Percentiles rank a stretch among this genome's conserved stretches.
Conservation (phyloP, 768 basidiomycete genomes). For the Pleurotus platypus region DNA sequence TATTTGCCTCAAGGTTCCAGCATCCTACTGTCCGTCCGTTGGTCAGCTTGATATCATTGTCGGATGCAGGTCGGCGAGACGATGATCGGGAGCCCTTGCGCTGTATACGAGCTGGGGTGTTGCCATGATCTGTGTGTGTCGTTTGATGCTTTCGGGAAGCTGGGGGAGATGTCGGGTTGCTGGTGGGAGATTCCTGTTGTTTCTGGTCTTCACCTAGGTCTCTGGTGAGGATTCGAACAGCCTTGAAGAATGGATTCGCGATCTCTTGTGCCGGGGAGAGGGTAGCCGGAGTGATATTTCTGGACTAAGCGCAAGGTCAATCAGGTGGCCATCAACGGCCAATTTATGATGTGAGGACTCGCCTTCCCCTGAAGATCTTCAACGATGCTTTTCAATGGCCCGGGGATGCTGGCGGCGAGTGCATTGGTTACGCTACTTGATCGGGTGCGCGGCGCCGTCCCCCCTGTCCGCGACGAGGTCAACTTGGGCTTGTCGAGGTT, state of each 20-base stretch:
- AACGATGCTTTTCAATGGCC: slow-evolving; percentile 66
- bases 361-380: slow-evolving; percentile 76
- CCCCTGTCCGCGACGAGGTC: not conserved
- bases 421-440: slow-evolving; percentile 2
- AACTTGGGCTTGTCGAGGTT: slow-evolving; percentile 2
- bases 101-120: slow-evolving; percentile 34
- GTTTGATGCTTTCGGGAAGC: slow-evolving; percentile 46
- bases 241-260: slow-evolving; percentile 56
- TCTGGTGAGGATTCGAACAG: no score
- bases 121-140: slow-evolving; percentile 38
- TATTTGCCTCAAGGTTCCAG: slow-evolving; percentile 54
- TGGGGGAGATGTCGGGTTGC: slow-evolving; percentile 11
- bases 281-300: slow-evolving; percentile 32
- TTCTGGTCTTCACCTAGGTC: no score
- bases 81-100: slow-evolving; percentile 53
- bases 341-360: slow-evolving; percentile 5
- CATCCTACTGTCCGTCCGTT: slow-evolving; percentile 20
- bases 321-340: not conserved
- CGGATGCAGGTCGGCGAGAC: slow-evolving; percentile 31
- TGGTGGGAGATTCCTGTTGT: not conserved
- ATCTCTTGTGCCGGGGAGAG: slow-evolving; percentile 40
- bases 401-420: slow-evolving; percentile 20
- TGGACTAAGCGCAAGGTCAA: slow-evolving; percentile 21
- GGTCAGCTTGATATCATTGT: slow-evolving; percentile 5
- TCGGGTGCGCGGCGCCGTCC: slow-evolving; percentile 8